Evolutionary conservation across 176 grass and related monocot genomes (phyloP).

Genomic region (Oryza glaberrima): DNA sequence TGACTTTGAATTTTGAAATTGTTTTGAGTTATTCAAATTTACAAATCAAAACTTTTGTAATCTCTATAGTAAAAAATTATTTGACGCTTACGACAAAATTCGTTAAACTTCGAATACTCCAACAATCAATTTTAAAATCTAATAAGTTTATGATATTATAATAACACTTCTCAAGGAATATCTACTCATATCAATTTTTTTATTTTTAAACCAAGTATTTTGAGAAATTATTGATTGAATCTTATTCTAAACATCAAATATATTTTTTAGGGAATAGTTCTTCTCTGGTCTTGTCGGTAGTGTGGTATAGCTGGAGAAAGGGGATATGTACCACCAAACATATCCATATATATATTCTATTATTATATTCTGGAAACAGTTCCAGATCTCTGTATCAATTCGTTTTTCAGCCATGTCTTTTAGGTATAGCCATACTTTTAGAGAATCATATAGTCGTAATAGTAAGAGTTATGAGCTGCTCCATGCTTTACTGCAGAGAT

Average conservation of each 20-base stretch:
- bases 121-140: no score
- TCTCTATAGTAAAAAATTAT: no score
- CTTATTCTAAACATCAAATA: no score
- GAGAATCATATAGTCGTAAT: neutral
- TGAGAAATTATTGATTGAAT: no score
- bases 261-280: no score
- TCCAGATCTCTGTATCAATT: neutral
- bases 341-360: neutral
- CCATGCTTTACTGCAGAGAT: conserved; percentile 1
- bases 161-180: no score
- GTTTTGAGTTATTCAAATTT: neutral
- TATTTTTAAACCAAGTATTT: no score
- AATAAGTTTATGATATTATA: no score
- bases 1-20: neutral
- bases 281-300: neutral
- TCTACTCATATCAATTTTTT: no score
- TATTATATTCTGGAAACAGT: neutral
- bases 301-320: neutral
- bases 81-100: no score
- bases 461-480: neutral
- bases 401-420: neutral
- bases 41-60: neutral
- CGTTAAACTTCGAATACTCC: no score
- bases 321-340: no score
- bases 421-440: neutral